Conservation (phyloP, 2,329 filamentous ascomycete genomes). For the Colletotrichum sp. region DNA sequence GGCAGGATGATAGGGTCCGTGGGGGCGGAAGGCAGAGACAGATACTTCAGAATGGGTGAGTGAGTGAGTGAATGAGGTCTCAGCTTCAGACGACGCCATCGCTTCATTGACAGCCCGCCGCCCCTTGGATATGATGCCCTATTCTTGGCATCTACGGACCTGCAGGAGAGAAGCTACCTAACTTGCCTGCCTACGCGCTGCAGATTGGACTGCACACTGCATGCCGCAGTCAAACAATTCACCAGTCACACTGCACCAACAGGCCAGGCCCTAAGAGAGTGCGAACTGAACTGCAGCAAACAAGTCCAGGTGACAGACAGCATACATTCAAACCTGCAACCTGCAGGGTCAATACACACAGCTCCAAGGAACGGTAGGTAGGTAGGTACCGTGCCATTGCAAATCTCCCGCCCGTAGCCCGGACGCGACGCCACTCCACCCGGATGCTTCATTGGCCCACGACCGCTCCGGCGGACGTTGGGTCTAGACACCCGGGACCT, state of each 20-base stretch:
- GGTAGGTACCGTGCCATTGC: background rate
- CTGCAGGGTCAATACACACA: background rate
- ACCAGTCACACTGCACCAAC: background rate
- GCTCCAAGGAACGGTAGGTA: background rate
- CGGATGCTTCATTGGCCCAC: background rate
- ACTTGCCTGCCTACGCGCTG: background rate
- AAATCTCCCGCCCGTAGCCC: background rate
- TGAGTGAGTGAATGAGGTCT: background rate
- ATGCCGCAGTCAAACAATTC: background rate
- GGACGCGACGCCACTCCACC: background rate
- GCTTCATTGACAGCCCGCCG: background rate
- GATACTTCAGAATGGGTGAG: background rate
- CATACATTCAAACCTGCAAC: background rate
- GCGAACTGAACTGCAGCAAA: background rate
- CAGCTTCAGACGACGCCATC: slow-evolving; percentile 10
- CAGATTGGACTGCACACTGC: background rate
- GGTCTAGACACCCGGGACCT: background rate
- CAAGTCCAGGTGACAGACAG: background rate
- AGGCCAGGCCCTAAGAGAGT: background rate
- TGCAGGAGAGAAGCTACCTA: background rate
- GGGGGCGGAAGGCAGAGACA: background rate
- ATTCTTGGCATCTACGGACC: background rate
- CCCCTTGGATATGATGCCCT: background rate
- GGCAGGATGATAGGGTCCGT: background rate
- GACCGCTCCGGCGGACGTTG: background rate